A percentile compares a stretch with the other conserved stretches of the same genome.
Evolutionary conservation across 495 filamentous ascomycete species (phyloP).

Genomic region (Daldinia loculata): DNA sequence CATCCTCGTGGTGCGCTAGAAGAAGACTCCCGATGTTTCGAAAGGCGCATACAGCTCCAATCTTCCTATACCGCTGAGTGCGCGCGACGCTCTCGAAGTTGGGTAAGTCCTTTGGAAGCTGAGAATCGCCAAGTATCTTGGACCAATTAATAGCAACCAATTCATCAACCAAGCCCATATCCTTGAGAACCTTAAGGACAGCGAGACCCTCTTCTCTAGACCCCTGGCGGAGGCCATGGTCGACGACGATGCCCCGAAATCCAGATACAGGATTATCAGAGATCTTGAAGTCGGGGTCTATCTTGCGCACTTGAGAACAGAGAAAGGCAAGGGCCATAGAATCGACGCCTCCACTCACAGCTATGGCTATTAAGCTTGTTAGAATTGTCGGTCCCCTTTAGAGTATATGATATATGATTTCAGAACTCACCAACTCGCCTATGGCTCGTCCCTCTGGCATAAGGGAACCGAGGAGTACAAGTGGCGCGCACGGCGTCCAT

Average conservation of each 20-base stretch:
- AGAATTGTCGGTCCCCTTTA: background rate
- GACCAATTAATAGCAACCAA: slow-evolving; percentile 52
- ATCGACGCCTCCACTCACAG: slow-evolving; percentile 92
- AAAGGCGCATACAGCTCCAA: slow-evolving; percentile 69
- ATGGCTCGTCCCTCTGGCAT: slow-evolving; percentile 22
- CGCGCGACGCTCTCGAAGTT: slow-evolving; percentile 85
- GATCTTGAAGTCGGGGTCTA: slow-evolving; percentile 40
- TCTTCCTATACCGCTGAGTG: slow-evolving; percentile 71
- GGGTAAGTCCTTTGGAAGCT: slow-evolving; percentile 55
- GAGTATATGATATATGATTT: background rate
- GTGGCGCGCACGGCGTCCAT: slow-evolving; percentile 59
- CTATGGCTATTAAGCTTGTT: slow-evolving; percentile 65
- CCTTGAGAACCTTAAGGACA: slow-evolving; percentile 63
- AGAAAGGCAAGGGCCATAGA: slow-evolving; percentile 92
- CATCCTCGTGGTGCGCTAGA: slow-evolving; percentile 84
- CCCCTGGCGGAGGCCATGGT: slow-evolving; percentile 76
- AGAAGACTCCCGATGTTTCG: slow-evolving; percentile 64
- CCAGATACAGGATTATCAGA: slow-evolving; percentile 49
- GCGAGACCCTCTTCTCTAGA: slow-evolving; percentile 72
- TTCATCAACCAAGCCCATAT: slow-evolving; percentile 40
- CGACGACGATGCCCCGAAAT: slow-evolving; percentile 75
- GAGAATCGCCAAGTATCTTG: slow-evolving; percentile 14
- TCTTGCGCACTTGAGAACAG: slow-evolving; percentile 56
- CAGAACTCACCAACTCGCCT: slow-evolving; percentile 49
- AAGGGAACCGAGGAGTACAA: slow-evolving; percentile 57